These are phyloP conservation scores for Lizonia empirigonia DNA, from an alignment of 2,329 filamentous ascomycete genomes.

Conservation along the genomic window DNA sequence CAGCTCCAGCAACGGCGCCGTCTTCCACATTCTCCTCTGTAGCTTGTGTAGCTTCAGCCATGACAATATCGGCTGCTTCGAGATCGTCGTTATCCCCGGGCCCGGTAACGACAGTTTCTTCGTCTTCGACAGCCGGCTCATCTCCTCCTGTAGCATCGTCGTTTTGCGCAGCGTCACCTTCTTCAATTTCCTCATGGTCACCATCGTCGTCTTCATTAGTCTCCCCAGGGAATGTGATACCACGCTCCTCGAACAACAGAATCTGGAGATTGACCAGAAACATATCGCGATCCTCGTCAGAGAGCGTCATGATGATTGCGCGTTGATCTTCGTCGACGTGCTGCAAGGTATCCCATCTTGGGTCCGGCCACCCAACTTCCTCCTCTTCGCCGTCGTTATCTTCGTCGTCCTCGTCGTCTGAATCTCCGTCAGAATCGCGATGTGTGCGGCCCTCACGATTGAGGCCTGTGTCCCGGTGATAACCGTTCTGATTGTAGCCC, in stretches of 20 bases:
- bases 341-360: conserved; percentile 23
- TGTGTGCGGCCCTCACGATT: conserved; percentile 33
- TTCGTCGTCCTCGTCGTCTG: conserved; percentile 16
- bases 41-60: background rate
- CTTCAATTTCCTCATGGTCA: background rate
- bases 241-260: conserved; percentile 25
- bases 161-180: background rate
- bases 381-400: conserved; percentile 14
- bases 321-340: conserved; percentile 22
- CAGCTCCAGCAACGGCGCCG: too few species aligned
- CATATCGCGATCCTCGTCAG: conserved; percentile 15
- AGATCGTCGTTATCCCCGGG: background rate
- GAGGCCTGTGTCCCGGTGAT: conserved; percentile 33
- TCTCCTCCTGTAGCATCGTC: background rate
- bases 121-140: background rate
- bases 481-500: conserved; percentile 42
- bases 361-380: conserved; percentile 11
- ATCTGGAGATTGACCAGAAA: conserved; percentile 26
- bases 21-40: too few species aligned
- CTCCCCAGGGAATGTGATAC: conserved; percentile 2
- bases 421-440: background rate
- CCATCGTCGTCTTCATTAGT: background rate
- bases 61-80: background rate
- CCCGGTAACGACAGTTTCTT: background rate
- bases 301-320: conserved; percentile 14